phyloP scores from a whole-genome alignment of 805 yeast species.

The Ogataea thermomethanolica region DNA sequence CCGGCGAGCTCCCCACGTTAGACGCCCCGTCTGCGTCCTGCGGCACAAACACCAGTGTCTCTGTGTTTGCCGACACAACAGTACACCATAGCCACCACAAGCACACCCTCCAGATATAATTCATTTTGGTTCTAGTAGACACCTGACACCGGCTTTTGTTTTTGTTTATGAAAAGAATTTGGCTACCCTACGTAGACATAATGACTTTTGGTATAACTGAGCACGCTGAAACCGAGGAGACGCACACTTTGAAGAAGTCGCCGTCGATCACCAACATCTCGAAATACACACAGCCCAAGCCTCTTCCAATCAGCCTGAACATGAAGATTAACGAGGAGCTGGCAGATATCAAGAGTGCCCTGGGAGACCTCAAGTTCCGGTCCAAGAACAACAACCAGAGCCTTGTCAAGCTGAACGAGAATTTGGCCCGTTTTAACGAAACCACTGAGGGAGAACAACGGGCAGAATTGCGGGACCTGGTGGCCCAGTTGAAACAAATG shows the following conservation, averaged over 20 bases:
- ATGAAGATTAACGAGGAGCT: constrained; percentile 23
- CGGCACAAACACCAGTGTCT: constrained; percentile 15
- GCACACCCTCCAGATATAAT: neutral
- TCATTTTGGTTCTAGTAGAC: constrained; percentile 4
- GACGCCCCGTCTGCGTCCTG: no score
- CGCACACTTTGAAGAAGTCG: constrained; percentile 16
- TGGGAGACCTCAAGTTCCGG: constrained; percentile 21
- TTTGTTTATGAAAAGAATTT: constrained; percentile 13
- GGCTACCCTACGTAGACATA: constrained; percentile 7
- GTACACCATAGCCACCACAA: neutral
- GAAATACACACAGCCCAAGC: constrained; percentile 21
- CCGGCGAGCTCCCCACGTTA: neutral
- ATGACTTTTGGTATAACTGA: constrained; percentile 9
- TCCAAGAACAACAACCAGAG: constrained; percentile 22
- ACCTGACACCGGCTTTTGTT: constrained; percentile 9
- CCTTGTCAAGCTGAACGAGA: constrained; percentile 20
- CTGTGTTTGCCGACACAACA: constrained; percentile 20
- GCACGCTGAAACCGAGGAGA: constrained; percentile 2
- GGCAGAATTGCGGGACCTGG: constrained; percentile 1
- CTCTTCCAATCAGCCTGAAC: constrained; percentile 21
- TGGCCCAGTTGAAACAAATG: neutral
- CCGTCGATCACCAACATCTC: constrained; percentile 21
- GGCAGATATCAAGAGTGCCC: constrained; percentile 14
- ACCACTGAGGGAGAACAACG: constrained; percentile 6
- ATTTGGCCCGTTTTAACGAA: constrained; percentile 18